Conservation (phyloP, 169 alveolate species). For the Besnoitia besnoiti region DNA sequence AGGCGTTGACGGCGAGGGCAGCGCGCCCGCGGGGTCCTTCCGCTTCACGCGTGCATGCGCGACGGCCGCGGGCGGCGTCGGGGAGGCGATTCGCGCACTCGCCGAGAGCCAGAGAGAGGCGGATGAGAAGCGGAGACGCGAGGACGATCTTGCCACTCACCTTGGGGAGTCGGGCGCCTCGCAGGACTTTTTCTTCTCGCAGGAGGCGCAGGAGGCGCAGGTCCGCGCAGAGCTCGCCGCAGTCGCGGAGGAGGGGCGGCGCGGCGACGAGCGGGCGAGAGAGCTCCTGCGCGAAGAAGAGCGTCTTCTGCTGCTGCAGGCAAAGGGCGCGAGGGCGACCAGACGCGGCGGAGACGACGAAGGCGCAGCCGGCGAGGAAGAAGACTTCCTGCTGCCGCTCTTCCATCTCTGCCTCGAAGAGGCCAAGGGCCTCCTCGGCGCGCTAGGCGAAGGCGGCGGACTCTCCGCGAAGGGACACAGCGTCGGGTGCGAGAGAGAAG, state of each 20-base stretch:
- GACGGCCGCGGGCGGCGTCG: neutral
- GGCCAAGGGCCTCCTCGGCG: neutral
- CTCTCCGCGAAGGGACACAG: neutral
- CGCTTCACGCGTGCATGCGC: neutral
- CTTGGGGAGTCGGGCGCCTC: neutral
- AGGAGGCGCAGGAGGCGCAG: neutral
- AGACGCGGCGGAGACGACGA: neutral
- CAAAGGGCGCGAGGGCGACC: neutral
- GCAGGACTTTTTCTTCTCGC: neutral
- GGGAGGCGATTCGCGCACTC: neutral
- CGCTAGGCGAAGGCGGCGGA: neutral
- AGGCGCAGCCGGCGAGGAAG: neutral
- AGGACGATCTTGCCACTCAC: no score
- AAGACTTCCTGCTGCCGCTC: neutral
- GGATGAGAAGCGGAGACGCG: neutral
- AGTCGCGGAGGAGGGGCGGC: neutral
- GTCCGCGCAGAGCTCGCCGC: neutral
- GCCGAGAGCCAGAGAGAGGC: neutral
- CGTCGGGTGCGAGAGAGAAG: conserved; percentile 15
- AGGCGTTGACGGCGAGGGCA: neutral
- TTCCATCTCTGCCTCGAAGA: conserved; percentile 5
- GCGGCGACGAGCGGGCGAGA: neutral
- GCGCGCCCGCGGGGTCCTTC: neutral
- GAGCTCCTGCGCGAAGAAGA: neutral
- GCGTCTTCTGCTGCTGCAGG: neutral